Percentiles rank a stretch among this genome's conserved stretches.
phyloP scores from a whole-genome alignment of 495 filamentous ascomycete species.

The Cladorrhinum samala region DNA sequence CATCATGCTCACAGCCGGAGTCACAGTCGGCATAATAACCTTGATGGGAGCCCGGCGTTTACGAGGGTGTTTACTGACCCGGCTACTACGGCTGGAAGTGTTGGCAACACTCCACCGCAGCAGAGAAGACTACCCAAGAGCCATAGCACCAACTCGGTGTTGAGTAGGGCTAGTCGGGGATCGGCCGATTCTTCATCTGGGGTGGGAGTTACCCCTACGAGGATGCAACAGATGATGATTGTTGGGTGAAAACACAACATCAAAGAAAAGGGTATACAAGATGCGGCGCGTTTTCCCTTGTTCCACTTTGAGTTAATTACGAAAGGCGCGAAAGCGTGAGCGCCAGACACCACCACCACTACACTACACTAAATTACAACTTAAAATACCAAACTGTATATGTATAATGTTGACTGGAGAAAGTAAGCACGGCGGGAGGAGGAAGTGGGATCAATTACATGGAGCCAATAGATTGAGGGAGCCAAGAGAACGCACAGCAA shows the following conservation, averaged over 20 bases:
- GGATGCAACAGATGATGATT: slow-evolving; percentile 62
- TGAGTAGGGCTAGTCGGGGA: slow-evolving; percentile 28
- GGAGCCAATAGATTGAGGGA: background rate
- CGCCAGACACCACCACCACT: no score
- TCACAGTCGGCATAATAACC: slow-evolving; percentile 19
- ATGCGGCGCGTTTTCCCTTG: no score
- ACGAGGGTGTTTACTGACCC: slow-evolving; percentile 59
- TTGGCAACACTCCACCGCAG: slow-evolving; percentile 8
- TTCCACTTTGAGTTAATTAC: no score
- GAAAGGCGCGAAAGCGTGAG: no score
- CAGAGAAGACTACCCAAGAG: slow-evolving; percentile 42
- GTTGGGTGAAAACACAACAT: slow-evolving; percentile 42
- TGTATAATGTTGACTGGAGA: slow-evolving; percentile 10
- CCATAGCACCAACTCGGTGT: slow-evolving; percentile 45
- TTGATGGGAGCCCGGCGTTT: slow-evolving; percentile 54
- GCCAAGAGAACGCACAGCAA: no score
- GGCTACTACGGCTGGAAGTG: slow-evolving; percentile 31
- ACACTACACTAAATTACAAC: background rate
- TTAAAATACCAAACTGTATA: slow-evolving; percentile 4
- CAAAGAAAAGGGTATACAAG: background rate
- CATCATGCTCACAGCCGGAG: slow-evolving; percentile 8
- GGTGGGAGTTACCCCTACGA: slow-evolving; percentile 20
- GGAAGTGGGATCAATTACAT: background rate
- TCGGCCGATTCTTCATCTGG: slow-evolving; percentile 34
- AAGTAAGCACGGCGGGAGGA: background rate